Base-by-base conservation (phyloP, 2,329 filamentous ascomycete genomes). In the Chrysoporthe puriensis region DNA sequence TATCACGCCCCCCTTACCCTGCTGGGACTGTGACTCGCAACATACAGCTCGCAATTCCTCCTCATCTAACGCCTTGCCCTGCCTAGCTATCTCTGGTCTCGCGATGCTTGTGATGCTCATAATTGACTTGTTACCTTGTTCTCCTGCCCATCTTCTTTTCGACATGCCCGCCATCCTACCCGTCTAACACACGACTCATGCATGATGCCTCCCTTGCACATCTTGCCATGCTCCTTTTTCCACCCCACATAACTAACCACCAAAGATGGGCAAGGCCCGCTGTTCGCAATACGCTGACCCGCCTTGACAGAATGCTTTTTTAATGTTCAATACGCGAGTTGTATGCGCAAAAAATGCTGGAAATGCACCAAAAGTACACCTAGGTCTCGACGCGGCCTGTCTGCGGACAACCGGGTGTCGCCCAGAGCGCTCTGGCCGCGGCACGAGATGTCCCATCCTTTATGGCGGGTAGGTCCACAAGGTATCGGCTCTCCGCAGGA, bases 1-100 rank as follows among this genome's bases (percentile, higher is more conserved):
- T 60, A 63, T 59, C 56, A 54, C 59, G 43, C 16, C 21, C 14
- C 58, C 34, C 34, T 18, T 18, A 3, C 14, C n/a, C n/a, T 54
- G 4, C n/a, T 54, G 4, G 18, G 40, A 6, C 14, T 54, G 34
- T 56, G 46, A 56, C 44, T 44, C 32, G 46, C 56, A 40, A 69
- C 61, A 48, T 66, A 54, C 56, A 66, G n/a, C 34, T n/a, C 36
- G 40, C 56, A 7, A 21, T 58, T 40, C 18, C 3, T 58, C 16
- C 21, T 21, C 56, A 54, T 61, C 64, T 59, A 68, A 70, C 63
- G 62, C 68, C 68, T 63, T 21, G 59, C 62, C 50, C 60, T 65
- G 66, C 54, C 52, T 67, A 60, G 32, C 32, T 64, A 46, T 67
- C 57, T 54, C 43, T 64, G 46, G 26, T 54, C 42, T 63, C 63